These are phyloP conservation scores for Penicillium capsulatum DNA, from an alignment of 2,329 filamentous ascomycete species.

Conservation along the genomic window DNA sequence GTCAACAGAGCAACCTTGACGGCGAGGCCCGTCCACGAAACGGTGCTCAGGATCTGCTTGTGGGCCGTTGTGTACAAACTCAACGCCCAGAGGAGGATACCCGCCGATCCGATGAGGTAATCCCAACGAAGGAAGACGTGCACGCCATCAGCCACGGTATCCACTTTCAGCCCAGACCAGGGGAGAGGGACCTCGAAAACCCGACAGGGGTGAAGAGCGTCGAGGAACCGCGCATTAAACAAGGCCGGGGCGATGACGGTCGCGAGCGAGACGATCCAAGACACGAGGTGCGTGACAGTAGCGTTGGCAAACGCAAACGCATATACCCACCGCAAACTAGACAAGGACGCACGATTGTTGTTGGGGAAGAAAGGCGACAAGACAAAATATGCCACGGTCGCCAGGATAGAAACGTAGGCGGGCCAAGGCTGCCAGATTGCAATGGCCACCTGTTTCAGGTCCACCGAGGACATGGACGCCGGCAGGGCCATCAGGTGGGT, in stretches of 20 bases:
- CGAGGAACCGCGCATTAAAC: constrained; percentile 31
- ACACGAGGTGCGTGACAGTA: constrained; percentile 39
- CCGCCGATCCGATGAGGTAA: constrained; percentile 41
- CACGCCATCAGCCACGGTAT: constrained; percentile 39
- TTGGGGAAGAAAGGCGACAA: constrained; percentile 24
- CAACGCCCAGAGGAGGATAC: constrained; percentile 46
- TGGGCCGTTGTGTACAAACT: constrained; percentile 34
- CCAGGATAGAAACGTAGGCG: constrained; percentile 43
- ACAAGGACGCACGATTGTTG: constrained; percentile 26
- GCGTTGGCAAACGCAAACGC: constrained; percentile 41
- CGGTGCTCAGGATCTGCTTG: constrained; percentile 23
- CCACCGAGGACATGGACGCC: constrained; percentile 34
- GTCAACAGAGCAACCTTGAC: constrained; percentile 36
- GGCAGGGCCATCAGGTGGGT: constrained; percentile 44
- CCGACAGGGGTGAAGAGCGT: constrained; percentile 35
- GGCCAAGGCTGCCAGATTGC: constrained; percentile 52
- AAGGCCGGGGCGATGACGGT: constrained; percentile 36
- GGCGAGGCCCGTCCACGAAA: constrained; percentile 26
- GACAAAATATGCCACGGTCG: constrained; percentile 28
- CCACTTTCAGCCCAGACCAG: constrained; percentile 30
- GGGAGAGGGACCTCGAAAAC: constrained; percentile 39
- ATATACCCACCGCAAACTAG: constrained; percentile 39
- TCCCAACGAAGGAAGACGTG: constrained; percentile 50
- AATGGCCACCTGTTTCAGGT: constrained; percentile 47
- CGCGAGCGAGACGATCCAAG: constrained; percentile 40